A percentile compares a stretch with the other conserved stretches of the same genome.
Evolutionary conservation across 2,329 filamentous ascomycete genomes (phyloP).

Genomic region (Thielaviopsis cerberus): DNA sequence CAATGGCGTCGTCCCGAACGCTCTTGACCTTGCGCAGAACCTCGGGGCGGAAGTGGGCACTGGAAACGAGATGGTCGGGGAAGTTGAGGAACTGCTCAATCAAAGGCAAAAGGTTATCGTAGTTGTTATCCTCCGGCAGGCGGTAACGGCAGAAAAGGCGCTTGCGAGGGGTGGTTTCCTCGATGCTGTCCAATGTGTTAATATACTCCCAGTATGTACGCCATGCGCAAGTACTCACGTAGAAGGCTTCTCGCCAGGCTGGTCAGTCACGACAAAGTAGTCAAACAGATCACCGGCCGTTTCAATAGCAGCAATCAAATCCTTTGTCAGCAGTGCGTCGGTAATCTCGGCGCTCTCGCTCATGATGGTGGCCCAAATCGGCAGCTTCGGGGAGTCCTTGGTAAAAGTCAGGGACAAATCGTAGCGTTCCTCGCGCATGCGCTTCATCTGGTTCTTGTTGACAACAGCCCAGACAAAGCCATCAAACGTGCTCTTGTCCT

Average conservation of each 20-base stretch:
- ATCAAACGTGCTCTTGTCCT: slow-evolving; percentile 55
- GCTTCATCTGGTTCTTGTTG: slow-evolving; percentile 86
- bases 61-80: slow-evolving; percentile 59
- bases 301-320: slow-evolving; percentile 63
- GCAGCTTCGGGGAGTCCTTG: slow-evolving; percentile 81
- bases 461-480: slow-evolving; percentile 89
- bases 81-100: slow-evolving; percentile 69
- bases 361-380: slow-evolving; percentile 83
- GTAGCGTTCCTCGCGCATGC: slow-evolving; percentile 78
- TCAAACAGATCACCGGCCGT: slow-evolving; percentile 62
- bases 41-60: slow-evolving; percentile 75
- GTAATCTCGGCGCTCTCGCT: slow-evolving; percentile 92
- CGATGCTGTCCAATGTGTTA: slow-evolving; percentile 35
- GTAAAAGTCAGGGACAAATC: slow-evolving; percentile 83
- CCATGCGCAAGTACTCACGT: slow-evolving; percentile 43
- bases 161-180: slow-evolving; percentile 72
- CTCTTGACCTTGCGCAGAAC: slow-evolving; percentile 67
- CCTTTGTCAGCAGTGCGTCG: slow-evolving; percentile 67
- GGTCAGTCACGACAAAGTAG: slow-evolving; percentile 75
- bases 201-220: neutral
- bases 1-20: slow-evolving; percentile 62
- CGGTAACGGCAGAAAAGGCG: slow-evolving; percentile 65
- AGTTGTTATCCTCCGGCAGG: slow-evolving; percentile 44
- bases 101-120: slow-evolving; percentile 49
- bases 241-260: slow-evolving; percentile 68